Evolutionary conservation across 1,284 basidiomycete species (phyloP).

Genomic region (Puccinia novopanici): DNA sequence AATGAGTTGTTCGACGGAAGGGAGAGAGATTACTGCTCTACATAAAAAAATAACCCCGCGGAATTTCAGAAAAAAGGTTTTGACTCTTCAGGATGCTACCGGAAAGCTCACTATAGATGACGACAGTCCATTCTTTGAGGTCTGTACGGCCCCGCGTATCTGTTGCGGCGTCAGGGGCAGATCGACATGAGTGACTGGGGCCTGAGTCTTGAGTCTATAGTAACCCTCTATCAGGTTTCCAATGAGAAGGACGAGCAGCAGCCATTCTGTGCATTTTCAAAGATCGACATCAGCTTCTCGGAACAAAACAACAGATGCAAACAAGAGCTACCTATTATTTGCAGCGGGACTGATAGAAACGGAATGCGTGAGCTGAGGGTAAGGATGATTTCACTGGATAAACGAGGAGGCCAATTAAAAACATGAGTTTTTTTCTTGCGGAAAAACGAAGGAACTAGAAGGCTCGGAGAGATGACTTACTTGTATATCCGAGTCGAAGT

Average conservation of each 20-base stretch:
- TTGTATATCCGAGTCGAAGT: conserved; percentile 36
- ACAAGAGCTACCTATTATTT: conserved; percentile 1
- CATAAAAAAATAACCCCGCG: not conserved
- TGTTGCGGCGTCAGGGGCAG: conserved; percentile 44
- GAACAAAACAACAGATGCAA: not conserved
- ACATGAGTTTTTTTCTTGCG: not conserved
- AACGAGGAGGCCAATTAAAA: not conserved
- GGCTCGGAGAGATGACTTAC: not conserved
- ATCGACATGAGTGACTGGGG: conserved; percentile 35
- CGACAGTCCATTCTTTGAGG: not conserved
- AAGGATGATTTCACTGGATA: not conserved
- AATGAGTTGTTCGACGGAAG: not conserved
- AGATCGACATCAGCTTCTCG: not conserved
- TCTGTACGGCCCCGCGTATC: not conserved
- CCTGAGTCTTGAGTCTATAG: conserved; percentile 25
- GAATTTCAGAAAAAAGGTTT: not conserved
- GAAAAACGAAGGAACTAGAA: not conserved
- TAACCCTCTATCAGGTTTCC: conserved; percentile 17
- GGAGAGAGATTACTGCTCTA: not conserved
- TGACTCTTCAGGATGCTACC: not conserved
- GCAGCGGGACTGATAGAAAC: conserved; percentile 4
- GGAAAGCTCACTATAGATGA: not conserved
- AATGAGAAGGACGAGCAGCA: not conserved
- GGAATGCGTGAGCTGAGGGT: not conserved
- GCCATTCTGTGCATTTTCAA: conserved; percentile 17